A percentile compares a stretch with the other conserved stretches of the same genome.
These are phyloP conservation scores for Syncephalastrum racemosum DNA, from an alignment of 371 early-diverging fungal species.

Conservation along the genomic window DNA sequence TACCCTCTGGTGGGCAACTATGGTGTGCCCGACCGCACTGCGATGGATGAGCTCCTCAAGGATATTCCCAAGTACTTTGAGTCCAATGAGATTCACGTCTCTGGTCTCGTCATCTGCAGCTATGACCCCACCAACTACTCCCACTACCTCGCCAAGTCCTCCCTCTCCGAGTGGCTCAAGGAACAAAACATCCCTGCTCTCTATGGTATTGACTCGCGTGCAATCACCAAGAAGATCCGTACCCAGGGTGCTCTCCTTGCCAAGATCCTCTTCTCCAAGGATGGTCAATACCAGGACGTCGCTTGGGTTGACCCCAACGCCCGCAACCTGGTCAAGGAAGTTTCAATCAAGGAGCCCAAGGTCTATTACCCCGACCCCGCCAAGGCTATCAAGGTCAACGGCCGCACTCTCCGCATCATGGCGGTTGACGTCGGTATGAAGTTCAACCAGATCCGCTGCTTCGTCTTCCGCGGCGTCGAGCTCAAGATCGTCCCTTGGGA, in stretches of 20 bases:
- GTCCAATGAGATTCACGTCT: slow-evolving; percentile 78
- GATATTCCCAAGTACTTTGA: slow-evolving; percentile 89
- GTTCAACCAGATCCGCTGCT: slow-evolving; percentile 96
- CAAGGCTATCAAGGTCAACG: slow-evolving; percentile 65
- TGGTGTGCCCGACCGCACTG: slow-evolving; percentile 81
- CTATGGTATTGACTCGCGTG: slow-evolving; percentile 92
- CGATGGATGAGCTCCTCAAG: slow-evolving; percentile 74
- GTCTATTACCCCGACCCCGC: slow-evolving; percentile 70
- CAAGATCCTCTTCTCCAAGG: slow-evolving; percentile 81
- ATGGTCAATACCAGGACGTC: slow-evolving; percentile 74
- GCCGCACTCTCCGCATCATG: slow-evolving; percentile 81
- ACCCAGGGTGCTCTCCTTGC: slow-evolving; percentile 84
- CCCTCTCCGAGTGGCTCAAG: slow-evolving; percentile 86
- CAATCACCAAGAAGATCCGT: slow-evolving; percentile 83
- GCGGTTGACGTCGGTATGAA: slow-evolving; percentile 98
- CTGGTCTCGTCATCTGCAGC: slow-evolving; percentile 85
- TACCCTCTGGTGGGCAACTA: slow-evolving; percentile 91
- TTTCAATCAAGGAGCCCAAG: slow-evolving; percentile 79
- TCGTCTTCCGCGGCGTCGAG: slow-evolving; percentile 91
- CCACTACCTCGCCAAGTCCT: slow-evolving; percentile 89
- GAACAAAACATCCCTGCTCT: slow-evolving; percentile 86
- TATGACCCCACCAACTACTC: slow-evolving; percentile 81
- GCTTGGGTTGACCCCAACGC: slow-evolving; percentile 92
- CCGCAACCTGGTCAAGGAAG: slow-evolving; percentile 91
- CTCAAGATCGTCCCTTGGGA: slow-evolving; percentile 95